phyloP scores from a whole-genome alignment of 495 filamentous ascomycete species.

The Aspergillus saccharolyticus region DNA sequence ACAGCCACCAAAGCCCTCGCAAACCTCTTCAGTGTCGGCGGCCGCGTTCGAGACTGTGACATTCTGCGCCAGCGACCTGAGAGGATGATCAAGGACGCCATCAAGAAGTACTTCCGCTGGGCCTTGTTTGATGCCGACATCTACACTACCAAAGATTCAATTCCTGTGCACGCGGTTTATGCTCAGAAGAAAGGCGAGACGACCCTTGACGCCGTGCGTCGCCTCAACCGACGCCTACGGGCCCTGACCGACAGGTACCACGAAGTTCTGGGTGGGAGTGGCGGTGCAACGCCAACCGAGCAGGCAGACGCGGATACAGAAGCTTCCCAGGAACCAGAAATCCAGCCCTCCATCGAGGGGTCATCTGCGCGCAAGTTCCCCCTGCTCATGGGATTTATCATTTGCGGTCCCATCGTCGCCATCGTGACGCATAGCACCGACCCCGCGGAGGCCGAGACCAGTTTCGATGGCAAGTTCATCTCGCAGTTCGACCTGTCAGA shows the following conservation, averaged over 20 bases:
- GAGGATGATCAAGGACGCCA: constrained; percentile 25
- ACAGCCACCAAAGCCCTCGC: constrained; percentile 36
- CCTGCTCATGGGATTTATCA: constrained; percentile 36
- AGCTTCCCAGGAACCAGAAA: neutral
- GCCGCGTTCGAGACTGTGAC: constrained; percentile 37
- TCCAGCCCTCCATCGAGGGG: neutral
- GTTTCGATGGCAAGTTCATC: constrained; percentile 25
- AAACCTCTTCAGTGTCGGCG: constrained; percentile 34
- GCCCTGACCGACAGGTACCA: constrained; percentile 25
- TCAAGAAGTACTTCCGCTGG: constrained; percentile 41
- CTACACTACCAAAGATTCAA: constrained; percentile 12
- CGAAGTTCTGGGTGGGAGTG: constrained; percentile 1
- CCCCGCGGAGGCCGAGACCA: constrained; percentile 13
- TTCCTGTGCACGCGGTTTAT: constrained; percentile 33
- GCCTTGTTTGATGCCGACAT: constrained; percentile 35
- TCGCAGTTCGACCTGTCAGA: constrained; percentile 38
- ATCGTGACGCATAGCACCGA: constrained; percentile 36
- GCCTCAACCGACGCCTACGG: constrained; percentile 28
- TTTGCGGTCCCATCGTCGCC: constrained; percentile 39
- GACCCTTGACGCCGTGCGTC: constrained; percentile 25
- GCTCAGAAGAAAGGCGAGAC: constrained; percentile 26
- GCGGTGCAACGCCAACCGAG: neutral
- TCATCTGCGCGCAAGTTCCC: constrained; percentile 13
- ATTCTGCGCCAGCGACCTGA: constrained; percentile 25
- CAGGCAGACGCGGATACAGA: neutral